Evolutionary conservation across 2,329 filamentous ascomycete species (phyloP), one percentile per base, ranked within the genome.

Genomic region (Taxawa tesnikishii): DNA sequence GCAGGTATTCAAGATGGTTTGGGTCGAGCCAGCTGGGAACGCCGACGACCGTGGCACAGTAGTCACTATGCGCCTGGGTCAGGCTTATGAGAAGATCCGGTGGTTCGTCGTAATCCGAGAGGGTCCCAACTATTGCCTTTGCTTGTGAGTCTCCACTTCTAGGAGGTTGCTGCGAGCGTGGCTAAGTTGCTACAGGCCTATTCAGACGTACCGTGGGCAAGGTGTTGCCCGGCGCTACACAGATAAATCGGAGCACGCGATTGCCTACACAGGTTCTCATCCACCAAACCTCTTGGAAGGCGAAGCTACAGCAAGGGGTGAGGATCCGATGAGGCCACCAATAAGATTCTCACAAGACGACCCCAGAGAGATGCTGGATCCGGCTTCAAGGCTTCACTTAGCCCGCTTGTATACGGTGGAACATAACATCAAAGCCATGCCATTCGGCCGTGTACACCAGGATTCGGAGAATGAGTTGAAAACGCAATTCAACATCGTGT

Each of bases 371-470:
- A n/a, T n/a, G n/a, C n/a, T n/a, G n/a, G n/a, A n/a, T n/a, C n/a
- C n/a, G n/a, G n/a, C n/a, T n/a, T n/a, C n/a, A n/a, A n/a, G n/a
- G n/a, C n/a, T n/a, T n/a, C 19, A 23, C n/a, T 23, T 23, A 7
- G 19, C 7, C n/a, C 7, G n/a, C 7, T 7, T 23, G 19, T 23
- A 23, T n/a, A 23, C 19, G 19, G 19, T 23, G n/a, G 19, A 7
- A 23, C 19, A 23, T n/a, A 23, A 7, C n/a, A 7, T 23, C 19
- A 23, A 23, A n/a, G 19, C 19, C 1, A 41, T 36, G 13, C 8
- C 27, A 3, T 37, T 42, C 24, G 47, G 47, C 1, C 37, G 31
- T 9, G 43, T 49, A 2, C 34, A 41, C 19, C 26, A 15, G 3
- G 21, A 30, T 5, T 45, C 34, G 4, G 10, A 37, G 16, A 15